These are phyloP conservation scores for Acrocalymma vagum DNA, from an alignment of 2,329 filamentous ascomycete species.

Conservation along the genomic window DNA sequence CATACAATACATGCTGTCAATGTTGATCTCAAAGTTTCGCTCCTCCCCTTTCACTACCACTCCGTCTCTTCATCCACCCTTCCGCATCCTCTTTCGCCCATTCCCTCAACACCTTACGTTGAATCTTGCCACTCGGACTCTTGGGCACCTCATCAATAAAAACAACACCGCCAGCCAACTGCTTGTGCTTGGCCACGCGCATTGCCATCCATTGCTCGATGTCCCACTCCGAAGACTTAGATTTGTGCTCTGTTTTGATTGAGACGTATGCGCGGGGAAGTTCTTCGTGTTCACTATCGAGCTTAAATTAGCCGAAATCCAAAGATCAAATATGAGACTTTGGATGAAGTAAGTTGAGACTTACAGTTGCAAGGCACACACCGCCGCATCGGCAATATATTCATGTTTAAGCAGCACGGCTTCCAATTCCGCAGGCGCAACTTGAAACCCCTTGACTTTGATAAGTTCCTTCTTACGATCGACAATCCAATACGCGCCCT, in stretches of 20 bases:
- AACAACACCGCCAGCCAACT: constrained; percentile 46
- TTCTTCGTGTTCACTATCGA: constrained; percentile 29
- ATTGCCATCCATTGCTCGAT: constrained; percentile 47
- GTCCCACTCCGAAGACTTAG: constrained; percentile 40
- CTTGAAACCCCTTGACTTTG: constrained; percentile 68
- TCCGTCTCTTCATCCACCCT: constrained; percentile 15
- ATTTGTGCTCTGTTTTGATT: constrained; percentile 35
- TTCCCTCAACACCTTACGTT: constrained; percentile 39
- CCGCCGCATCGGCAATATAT: constrained; percentile 68
- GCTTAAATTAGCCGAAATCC: background rate
- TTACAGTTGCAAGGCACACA: constrained; percentile 43
- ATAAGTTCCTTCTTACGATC: constrained; percentile 59
- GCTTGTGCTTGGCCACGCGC: constrained; percentile 52
- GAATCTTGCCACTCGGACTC: constrained; percentile 43
- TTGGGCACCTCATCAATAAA: constrained; percentile 46
- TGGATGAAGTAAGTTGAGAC: constrained; percentile 1
- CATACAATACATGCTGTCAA: too few species aligned
- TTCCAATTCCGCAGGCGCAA: constrained; percentile 67
- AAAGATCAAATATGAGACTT: background rate
- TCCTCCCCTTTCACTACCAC: too few species aligned
- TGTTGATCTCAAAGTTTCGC: constrained; percentile 38
- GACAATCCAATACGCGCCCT: constrained; percentile 40
- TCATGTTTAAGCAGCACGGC: constrained; percentile 62
- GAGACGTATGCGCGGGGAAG: constrained; percentile 44
- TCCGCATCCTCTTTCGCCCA: constrained; percentile 38